Evolutionary conservation across 2,329 filamentous ascomycete genomes (phyloP).

Genomic region (Calonectria hawksworthii): DNA sequence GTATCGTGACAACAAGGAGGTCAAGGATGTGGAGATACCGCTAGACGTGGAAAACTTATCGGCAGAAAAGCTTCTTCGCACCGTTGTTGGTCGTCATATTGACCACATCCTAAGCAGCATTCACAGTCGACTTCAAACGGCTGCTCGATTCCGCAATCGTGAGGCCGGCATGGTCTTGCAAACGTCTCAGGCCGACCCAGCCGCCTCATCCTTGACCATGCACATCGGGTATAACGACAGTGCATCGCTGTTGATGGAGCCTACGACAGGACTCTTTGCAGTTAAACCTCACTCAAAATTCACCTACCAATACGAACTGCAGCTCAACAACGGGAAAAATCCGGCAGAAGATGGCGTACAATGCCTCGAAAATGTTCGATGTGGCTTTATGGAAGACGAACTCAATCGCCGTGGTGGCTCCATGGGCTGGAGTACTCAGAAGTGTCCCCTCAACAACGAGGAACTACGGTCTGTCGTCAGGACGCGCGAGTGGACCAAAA

Average conservation of each 20-base stretch:
- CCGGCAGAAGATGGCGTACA: constrained; percentile 69
- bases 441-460: constrained; percentile 65
- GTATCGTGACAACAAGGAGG: constrained; percentile 86
- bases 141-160: constrained; percentile 72
- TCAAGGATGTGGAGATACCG: constrained; percentile 75
- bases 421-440: constrained; percentile 73
- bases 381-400: constrained; percentile 71
- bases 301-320: constrained; percentile 71
- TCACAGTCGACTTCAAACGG: constrained; percentile 70
- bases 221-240: constrained; percentile 76
- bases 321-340: constrained; percentile 73
- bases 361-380: constrained; percentile 73
- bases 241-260: constrained; percentile 78
- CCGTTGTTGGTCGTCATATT: constrained; percentile 81
- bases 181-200: constrained; percentile 72
- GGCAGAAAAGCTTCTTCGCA: constrained; percentile 79
- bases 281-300: constrained; percentile 75
- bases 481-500: constrained; percentile 73
- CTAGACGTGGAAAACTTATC: constrained; percentile 79
- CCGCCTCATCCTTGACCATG: constrained; percentile 76
- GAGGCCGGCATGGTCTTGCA: constrained; percentile 71
- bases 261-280: constrained; percentile 82
- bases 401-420: constrained; percentile 72
- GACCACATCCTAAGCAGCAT: constrained; percentile 79
- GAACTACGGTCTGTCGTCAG: constrained; percentile 73